phyloP scores from a whole-genome alignment of 2,329 filamentous ascomycete species.

The Aaosphaeria arxii region DNA sequence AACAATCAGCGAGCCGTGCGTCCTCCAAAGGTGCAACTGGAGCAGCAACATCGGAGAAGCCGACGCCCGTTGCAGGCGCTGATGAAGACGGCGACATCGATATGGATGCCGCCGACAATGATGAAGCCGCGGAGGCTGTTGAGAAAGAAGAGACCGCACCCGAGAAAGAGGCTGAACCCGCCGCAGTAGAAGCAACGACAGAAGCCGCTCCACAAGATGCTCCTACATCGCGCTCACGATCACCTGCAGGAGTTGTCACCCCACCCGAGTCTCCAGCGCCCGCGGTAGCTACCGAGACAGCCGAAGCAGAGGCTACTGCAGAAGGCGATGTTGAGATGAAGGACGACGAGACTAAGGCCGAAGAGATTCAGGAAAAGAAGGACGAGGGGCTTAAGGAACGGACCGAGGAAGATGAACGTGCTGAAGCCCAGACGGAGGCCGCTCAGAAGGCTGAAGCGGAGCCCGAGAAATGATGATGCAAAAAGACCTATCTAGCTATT shows the following conservation, averaged over 20 bases:
- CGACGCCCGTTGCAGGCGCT: conserved; percentile 24
- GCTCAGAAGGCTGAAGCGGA: neutral
- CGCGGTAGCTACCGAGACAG: conserved; percentile 7
- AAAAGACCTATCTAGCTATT: too few species aligned
- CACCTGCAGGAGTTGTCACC: conserved; percentile 31
- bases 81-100: conserved; percentile 37
- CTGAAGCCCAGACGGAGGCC: conserved; percentile 14
- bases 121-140: neutral
- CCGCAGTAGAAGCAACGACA: conserved; percentile 6
- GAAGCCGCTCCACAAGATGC: neutral
- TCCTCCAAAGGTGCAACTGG: conserved; percentile 14
- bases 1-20: conserved; percentile 11
- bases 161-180: neutral
- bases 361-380: conserved; percentile 11
- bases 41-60: conserved; percentile 17
- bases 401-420: conserved; percentile 20
- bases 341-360: conserved; percentile 14
- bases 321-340: conserved; percentile 30
- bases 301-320: conserved; percentile 9
- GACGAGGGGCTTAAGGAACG: conserved; percentile 28
- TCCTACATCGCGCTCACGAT: conserved; percentile 18
- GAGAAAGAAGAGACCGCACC: neutral
- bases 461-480: neutral
- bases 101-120: conserved; percentile 18
- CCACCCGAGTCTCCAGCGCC: conserved; percentile 31